Base-by-base conservation (phyloP, 129 eudicot species). In the Silybum marianum region DNA sequence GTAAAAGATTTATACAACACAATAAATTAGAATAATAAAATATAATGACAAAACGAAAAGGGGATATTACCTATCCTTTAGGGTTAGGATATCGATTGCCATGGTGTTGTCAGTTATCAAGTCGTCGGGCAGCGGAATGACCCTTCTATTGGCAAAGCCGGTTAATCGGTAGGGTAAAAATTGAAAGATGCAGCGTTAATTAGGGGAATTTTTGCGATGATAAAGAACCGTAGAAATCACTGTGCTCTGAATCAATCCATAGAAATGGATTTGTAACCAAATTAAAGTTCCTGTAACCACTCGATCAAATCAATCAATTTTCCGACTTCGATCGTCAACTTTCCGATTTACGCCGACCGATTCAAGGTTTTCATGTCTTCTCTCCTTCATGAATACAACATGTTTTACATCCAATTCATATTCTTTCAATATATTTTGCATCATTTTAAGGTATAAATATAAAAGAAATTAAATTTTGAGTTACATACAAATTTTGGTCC, bases 21-120 rank as follows among this genome's bases (percentile, higher is more conserved):
- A 6, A n/a, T 32, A 62, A 54, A 62, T 39, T 6, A 12, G 26
- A 12, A 38, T 46, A 9, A 18, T 3, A 72, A 19, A 23, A 74
- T 28, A 73, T 2, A 18, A 9, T 21, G 6, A 38, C 32, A 36
- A 39, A 65, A 19, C 4, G 28, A 22, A 63, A 12, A 66, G 26
- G 25, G 23, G 3, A 78, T 25, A 36, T 28, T 48, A 88, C 97
- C 92, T 72, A 38, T 80, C 82, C 84, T 88, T 88, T 82, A 92
- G 78, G 86, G 88, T 85, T 58, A 69, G 84, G 83, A 90, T 82
- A 72, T 86, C 94, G 81, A 86, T 84, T 44, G 90, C 78, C 97
- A 90, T 92, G 80, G 89, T 72, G 69, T 85, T 58, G 26, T 22
- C 36, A 38, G 40, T 44, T 14, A 24, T 82, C 28, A 72, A 11